phyloP scores from a whole-genome alignment of 2,329 filamentous ascomycete genomes.

The Pseudogymnoascus sp. region DNA sequence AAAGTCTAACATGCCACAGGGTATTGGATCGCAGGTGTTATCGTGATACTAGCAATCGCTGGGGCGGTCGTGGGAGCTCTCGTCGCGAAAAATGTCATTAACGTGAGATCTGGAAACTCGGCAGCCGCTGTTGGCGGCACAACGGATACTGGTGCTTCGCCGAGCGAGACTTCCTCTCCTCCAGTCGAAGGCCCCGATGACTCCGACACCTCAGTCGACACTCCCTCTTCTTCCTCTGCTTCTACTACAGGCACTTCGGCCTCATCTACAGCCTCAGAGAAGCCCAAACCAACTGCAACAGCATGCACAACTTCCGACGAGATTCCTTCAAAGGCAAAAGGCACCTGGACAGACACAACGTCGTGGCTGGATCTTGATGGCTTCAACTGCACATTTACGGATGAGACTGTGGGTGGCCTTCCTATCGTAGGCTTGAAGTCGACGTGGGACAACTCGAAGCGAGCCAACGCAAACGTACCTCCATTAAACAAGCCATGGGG shows the following conservation, averaged over 20 bases:
- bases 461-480: slow-evolving; percentile 72
- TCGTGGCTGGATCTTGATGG: slow-evolving; percentile 80
- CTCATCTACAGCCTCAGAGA: not conserved
- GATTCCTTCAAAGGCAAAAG: not conserved
- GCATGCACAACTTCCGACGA: not conserved
- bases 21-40: not conserved
- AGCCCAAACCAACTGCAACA: not conserved
- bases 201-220: not conserved
- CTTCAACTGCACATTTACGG: slow-evolving; percentile 93
- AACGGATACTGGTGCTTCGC: not conserved
- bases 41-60: not conserved
- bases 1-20: not conserved
- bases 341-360: not conserved
- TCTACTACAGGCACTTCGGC: not conserved
- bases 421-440: slow-evolving; percentile 82
- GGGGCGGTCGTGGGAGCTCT: slow-evolving; percentile 4
- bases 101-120: not conserved
- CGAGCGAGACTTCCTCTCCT: not conserved
- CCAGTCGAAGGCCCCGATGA: not conserved
- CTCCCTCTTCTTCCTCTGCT: not conserved
- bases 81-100: not conserved
- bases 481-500: slow-evolving; percentile 68
- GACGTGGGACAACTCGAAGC: slow-evolving; percentile 74
- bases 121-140: not conserved
- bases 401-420: slow-evolving; percentile 71